Evolutionary conservation across 495 filamentous ascomycete species (phyloP), one percentile per base, ranked within the genome.

Genomic region (Xylaria acuta): DNA sequence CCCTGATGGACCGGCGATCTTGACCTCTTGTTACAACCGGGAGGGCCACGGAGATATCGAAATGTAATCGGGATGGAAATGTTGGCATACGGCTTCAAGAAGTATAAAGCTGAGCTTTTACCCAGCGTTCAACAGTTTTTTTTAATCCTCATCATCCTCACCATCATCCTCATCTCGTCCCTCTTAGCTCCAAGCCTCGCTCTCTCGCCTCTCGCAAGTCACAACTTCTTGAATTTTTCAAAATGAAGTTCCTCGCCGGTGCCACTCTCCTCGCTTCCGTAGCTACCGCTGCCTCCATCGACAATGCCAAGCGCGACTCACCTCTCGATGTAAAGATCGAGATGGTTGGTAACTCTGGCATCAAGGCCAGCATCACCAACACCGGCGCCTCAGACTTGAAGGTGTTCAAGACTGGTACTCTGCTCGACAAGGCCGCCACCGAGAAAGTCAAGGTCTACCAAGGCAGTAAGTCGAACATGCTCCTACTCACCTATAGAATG

Each of bases 301-400:
- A 88, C 66, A 49, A 80, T 41, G 74, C 79, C 64, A 81, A 83
- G 76, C 75, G 81, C 36, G 80, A 74, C 63, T 76, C 84, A 11
- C 84, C 80, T 36, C 78, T 91, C 47, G 75, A 81, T 56, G 85
- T 91, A 53, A 85, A 83, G 64, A 81, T 90, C 65, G 82, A 83
- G 64, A 84, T 86, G 71, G 80, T 84, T 40, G 82, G 83, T 64
- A 87, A 88, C 74, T 86, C 86, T 60, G 84, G 82, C 49, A 86
- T 92, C 75, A 88, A 89, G 77, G 87, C 89, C 3, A 83, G 84
- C 27, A 83, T 92, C 51, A 90, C 85, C 67, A 91, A 92, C 80
- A 76, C 70, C 58, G 90, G 88, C 38, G 77, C 77, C 36, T 79
- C 82, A 43, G 80, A 82, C 59, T 76, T 92, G 34, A 89, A 87